A percentile compares a stretch with the other conserved stretches of the same genome.
phyloP scores from a whole-genome alignment of 768 basidiomycete species.

The Russula sp. region DNA sequence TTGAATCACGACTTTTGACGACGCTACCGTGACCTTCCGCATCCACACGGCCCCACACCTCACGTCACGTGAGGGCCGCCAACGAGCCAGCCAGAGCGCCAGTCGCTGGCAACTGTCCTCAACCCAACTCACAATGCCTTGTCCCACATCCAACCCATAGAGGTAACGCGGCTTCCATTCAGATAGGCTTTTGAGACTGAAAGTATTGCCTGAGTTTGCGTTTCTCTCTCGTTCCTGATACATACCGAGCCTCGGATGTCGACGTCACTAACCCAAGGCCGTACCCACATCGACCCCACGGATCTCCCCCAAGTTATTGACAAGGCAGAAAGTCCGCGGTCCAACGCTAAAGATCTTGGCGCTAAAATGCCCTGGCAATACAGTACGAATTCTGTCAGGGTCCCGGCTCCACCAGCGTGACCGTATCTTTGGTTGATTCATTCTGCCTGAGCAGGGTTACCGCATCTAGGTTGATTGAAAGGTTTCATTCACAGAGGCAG shows the following conservation, averaged over 20 bases:
- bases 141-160: neutral
- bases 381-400: neutral
- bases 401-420: neutral
- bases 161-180: neutral
- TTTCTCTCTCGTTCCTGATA: neutral
- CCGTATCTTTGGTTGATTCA: too few relatives aligned
- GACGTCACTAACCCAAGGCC: neutral
- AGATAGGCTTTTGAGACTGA: constrained; percentile 4
- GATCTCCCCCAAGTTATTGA: neutral
- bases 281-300: neutral
- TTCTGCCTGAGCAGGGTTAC: too few relatives aligned
- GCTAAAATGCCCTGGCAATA: too few relatives aligned
- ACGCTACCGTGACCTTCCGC: too few relatives aligned
- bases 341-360: neutral
- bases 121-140: too few relatives aligned
- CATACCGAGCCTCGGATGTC: too few relatives aligned
- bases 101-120: too few relatives aligned
- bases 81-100: too few relatives aligned
- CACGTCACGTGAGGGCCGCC: too few relatives aligned
- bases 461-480: neutral
- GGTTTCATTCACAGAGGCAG: neutral
- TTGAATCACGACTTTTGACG: too few relatives aligned
- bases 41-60: too few relatives aligned
- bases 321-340: constrained; percentile 1
- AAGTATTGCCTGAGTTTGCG: constrained; percentile 16